Conservation (phyloP, 257 asterid genomes). For the Lavandula angustifolia region DNA sequence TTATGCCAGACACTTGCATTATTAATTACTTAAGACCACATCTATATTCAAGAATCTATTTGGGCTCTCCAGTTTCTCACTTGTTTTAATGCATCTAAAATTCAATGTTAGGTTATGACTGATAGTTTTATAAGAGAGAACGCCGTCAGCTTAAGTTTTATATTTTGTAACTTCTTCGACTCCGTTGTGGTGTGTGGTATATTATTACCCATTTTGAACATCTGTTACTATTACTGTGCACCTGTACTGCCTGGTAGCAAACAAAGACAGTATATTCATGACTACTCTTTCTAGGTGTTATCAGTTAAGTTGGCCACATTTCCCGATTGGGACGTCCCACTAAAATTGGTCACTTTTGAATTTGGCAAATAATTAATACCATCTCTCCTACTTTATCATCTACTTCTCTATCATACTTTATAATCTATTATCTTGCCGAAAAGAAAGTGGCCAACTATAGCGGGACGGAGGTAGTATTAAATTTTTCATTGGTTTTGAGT, state of each 20-base stretch:
- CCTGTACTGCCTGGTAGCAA: background rate
- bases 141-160: background rate
- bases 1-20: background rate
- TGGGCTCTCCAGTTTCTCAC: background rate
- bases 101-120: background rate
- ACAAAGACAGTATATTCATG: background rate
- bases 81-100: conserved; percentile 3
- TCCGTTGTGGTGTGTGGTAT: background rate
- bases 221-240: background rate
- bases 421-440: too few species aligned
- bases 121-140: background rate
- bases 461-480: too few species aligned
- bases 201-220: background rate
- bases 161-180: background rate
- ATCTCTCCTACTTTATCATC: too few species aligned
- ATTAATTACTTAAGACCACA: background rate
- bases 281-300: background rate
- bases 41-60: background rate
- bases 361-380: too few species aligned
- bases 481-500: too few species aligned
- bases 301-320: too few species aligned
- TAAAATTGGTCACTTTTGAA: too few species aligned
- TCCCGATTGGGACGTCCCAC: too few species aligned
- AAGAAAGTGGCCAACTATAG: too few species aligned
- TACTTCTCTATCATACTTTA: too few species aligned